A percentile compares a stretch with the other conserved stretches of the same genome.
Conservation (phyloP, 2,329 filamentous ascomycete species). For the Aspergillus neotritici region DNA sequence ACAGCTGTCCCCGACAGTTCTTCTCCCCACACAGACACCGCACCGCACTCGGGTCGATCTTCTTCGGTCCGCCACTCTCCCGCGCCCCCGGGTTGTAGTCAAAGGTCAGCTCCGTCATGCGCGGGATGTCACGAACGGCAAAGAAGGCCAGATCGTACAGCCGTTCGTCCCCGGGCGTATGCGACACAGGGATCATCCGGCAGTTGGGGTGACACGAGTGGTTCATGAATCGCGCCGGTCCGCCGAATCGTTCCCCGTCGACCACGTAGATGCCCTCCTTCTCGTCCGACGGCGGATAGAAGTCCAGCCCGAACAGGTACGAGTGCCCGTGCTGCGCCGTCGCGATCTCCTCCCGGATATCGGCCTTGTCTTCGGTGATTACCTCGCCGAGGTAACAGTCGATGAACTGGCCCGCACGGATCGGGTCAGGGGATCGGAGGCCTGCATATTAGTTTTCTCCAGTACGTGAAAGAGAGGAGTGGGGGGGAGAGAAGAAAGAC, state of each 20-base stretch:
- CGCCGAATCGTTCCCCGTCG: conserved; percentile 40
- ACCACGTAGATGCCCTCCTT: conserved; percentile 34
- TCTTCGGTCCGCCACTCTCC: conserved; percentile 13
- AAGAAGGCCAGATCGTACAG: conserved; percentile 47
- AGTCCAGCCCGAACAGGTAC: conserved; percentile 42
- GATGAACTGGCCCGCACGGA: conserved; percentile 42
- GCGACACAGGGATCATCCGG: conserved; percentile 39
- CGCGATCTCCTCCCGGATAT: conserved; percentile 32
- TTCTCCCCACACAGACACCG: conserved; percentile 41
- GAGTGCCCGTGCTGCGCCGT: conserved; percentile 26
- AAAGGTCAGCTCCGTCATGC: conserved; percentile 42
- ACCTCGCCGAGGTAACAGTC: conserved; percentile 44
- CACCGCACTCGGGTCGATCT: conserved; percentile 34
- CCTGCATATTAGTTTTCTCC: conserved; percentile 23
- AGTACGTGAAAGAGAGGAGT: conserved; percentile 4
- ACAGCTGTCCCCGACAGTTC: conserved; percentile 42
- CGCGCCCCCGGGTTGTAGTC: conserved; percentile 39
- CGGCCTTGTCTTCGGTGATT: conserved; percentile 32
- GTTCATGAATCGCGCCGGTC: conserved; percentile 43
- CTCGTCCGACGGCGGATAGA: conserved; percentile 20
- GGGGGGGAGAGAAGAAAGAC: neutral
- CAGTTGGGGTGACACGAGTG: conserved; percentile 47
- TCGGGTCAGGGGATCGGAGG: conserved; percentile 34
- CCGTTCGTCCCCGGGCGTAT: conserved; percentile 34
- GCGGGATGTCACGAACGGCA: conserved; percentile 37